Evolutionary conservation across 202 grass and related monocot genomes (phyloP), one percentile per base, ranked within the genome.

Genomic region (Zoysia matrella): DNA sequence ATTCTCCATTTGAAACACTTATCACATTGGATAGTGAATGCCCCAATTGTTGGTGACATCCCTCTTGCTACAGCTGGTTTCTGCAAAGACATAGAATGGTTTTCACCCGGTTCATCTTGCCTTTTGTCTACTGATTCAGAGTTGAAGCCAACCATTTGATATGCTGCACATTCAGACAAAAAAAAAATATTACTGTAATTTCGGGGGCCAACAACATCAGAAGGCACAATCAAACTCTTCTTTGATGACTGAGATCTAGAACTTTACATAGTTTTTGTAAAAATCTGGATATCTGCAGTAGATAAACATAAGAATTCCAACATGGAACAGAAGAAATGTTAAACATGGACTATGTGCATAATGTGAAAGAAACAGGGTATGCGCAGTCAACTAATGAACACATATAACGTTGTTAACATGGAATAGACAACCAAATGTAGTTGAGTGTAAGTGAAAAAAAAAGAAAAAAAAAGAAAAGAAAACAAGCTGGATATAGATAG

Each of bases 1-100:
- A 98, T 89, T 70, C 95, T 89, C 95, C 95, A 98, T 89, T 98
- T 98, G 81, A 95, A 98, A 86, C 95, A 98, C 43, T 82, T 88
- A 15, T 90, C 92, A 65, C 92, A 98, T 67, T 98, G 95, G 76
- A 98, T 87, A 22, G 95, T 95, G 85, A 95, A 98, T 60, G 92
- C 91, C 52, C 95, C 95, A 88, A 98, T 95, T 56, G 90, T 90
- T 71, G 95, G 89, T 1, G 89, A 73, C 79, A 78, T 82, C 76
- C 82, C 77, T 51, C 86, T 92, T 69, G 71, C 5, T 58, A 56
- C 14, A 42, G 7, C 63, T 49, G 79, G 58, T 44, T 89, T 77
- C 83, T 89, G 88, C 53, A 78, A 72, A n/a, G 75, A 86, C 7
- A 45, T 62, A 55, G 77, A 75, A 69, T 55, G 79, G 22, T 78